A percentile compares a stretch with the other conserved stretches of the same genome.
Evolutionary conservation across 1,284 basidiomycete species (phyloP).

Genomic region (Ustilago esculenta): DNA sequence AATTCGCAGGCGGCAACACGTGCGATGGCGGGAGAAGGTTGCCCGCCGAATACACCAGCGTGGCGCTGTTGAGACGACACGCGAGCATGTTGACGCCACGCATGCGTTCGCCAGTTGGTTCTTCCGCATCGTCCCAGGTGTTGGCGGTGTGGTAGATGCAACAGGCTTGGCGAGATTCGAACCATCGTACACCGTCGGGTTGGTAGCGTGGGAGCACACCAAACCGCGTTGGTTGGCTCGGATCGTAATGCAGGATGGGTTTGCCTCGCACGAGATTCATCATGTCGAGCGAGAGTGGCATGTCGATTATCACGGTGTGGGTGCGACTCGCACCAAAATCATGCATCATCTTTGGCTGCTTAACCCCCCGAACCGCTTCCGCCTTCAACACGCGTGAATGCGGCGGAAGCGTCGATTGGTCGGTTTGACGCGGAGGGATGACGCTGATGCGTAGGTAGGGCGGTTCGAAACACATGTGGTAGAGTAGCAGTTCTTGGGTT

Average conservation of each 20-base stretch:
- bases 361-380: constrained; percentile 51
- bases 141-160: constrained; percentile 71
- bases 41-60: constrained; percentile 70
- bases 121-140: constrained; percentile 67
- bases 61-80: constrained; percentile 70
- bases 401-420: not conserved
- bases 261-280: constrained; percentile 69
- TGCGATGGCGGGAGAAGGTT: constrained; percentile 65
- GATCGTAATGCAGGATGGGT: constrained; percentile 70
- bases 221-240: constrained; percentile 68
- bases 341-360: constrained; percentile 70
- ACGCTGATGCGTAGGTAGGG: constrained; percentile 70
- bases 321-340: constrained; percentile 70
- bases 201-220: constrained; percentile 69
- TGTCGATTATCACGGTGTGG: constrained; percentile 69
- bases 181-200: constrained; percentile 66
- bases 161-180: constrained; percentile 68
- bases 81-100: constrained; percentile 68
- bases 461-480: constrained; percentile 69
- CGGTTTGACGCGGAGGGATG: constrained; percentile 57
- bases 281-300: constrained; percentile 70
- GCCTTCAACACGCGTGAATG: constrained; percentile 43
- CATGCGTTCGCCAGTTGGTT: not conserved
- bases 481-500: constrained; percentile 70
- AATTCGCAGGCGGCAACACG: constrained; percentile 61